Conservation (phyloP, 345 rosid species). For the Brassica carinata region DNA sequence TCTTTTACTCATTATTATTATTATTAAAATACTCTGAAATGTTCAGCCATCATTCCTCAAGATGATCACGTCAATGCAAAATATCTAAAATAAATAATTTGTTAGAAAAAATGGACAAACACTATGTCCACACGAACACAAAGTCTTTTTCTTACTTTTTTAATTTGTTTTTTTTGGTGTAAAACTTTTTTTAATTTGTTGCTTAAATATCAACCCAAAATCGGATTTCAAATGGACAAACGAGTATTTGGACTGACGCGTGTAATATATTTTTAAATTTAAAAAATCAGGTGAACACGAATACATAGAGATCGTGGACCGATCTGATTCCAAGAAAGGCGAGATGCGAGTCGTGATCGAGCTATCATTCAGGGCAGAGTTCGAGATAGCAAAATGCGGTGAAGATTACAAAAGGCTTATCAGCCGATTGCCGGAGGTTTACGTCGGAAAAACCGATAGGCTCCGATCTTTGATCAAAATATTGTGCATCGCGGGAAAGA, state of each 20-base stretch:
- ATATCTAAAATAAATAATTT: neutral
- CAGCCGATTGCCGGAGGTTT: conserved; percentile 60
- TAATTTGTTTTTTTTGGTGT: too few species aligned
- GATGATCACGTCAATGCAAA: neutral
- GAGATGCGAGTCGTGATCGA: conserved; percentile 68
- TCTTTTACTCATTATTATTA: neutral
- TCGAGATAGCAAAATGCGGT: conserved; percentile 76
- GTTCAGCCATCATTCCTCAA: neutral
- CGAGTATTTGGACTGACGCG: neutral
- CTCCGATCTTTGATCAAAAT: conserved; percentile 66
- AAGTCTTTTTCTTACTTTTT: too few species aligned
- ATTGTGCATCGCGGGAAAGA: conserved; percentile 67
- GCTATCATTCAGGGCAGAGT: conserved; percentile 69
- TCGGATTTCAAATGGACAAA: neutral
- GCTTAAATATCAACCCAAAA: neutral
- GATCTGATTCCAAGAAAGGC: conserved; percentile 49
- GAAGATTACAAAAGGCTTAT: conserved; percentile 63
- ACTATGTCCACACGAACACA: conserved; percentile 3
- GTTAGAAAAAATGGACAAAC: neutral
- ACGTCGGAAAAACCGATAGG: conserved; percentile 76
- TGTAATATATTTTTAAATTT: neutral
- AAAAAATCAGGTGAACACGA: conserved; percentile 59
- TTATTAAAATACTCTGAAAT: neutral
- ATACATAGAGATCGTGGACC: conserved; percentile 65
- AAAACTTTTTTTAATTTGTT: neutral